Conservation (phyloP, 108 stramenopile genomes). For the Aurantiochytrium sp. region DNA sequence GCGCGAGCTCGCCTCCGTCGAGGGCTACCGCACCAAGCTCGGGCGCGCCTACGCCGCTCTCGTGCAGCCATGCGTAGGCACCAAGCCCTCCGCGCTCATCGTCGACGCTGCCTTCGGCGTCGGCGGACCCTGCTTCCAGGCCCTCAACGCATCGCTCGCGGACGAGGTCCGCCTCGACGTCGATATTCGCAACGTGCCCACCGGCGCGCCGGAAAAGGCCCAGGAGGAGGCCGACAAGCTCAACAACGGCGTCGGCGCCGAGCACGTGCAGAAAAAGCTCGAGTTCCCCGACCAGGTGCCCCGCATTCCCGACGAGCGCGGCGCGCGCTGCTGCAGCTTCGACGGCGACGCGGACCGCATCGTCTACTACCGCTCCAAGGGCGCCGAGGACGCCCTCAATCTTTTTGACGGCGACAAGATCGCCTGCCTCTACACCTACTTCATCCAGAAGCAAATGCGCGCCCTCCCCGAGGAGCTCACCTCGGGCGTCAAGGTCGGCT, state of each 20-base stretch:
- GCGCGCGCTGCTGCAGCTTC: constrained; percentile 57
- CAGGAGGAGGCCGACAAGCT: constrained; percentile 52
- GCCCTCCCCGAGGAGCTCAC: neutral
- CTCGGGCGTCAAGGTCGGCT: constrained; percentile 59
- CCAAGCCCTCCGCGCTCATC: constrained; percentile 45
- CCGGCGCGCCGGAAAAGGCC: neutral
- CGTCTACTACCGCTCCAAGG: constrained; percentile 76
- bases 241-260: constrained; percentile 86
- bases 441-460: constrained; percentile 55
- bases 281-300: constrained; percentile 57
- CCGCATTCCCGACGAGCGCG: constrained; percentile 35
- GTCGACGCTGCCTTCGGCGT: constrained; percentile 90
- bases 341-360: constrained; percentile 98
- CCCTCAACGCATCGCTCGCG: constrained; percentile 46
- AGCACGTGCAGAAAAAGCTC: constrained; percentile 83
- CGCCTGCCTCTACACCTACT: constrained; percentile 75
- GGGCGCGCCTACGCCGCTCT: constrained; percentile 65
- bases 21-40: constrained; percentile 74
- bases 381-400: constrained; percentile 42
- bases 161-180: neutral
- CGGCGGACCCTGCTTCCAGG: constrained; percentile 63
- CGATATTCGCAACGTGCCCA: constrained; percentile 9
- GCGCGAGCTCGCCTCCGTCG: constrained; percentile 57
- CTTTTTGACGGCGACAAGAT: constrained; percentile 96
- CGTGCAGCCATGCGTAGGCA: constrained; percentile 32